A percentile compares a stretch with the other conserved stretches of the same genome.
Conservation (phyloP, 2,329 filamentous ascomycete genomes). For the Microdochium paspali region DNA sequence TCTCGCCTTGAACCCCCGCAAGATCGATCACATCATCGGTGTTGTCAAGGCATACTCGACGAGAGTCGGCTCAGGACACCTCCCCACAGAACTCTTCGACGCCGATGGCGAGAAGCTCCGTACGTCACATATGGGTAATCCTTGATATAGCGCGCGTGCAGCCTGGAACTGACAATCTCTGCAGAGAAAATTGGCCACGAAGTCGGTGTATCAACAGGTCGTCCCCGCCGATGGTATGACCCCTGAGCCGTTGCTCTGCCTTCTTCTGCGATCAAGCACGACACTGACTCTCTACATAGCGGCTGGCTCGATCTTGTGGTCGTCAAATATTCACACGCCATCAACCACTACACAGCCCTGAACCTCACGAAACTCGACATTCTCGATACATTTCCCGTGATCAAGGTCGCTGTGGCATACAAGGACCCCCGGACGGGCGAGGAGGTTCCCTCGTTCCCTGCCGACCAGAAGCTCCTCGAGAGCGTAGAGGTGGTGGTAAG, state of each 20-base stretch:
- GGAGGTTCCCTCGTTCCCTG: constrained; percentile 53
- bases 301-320: constrained; percentile 55
- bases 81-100: constrained; percentile 1
- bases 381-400: constrained; percentile 62
- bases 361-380: constrained; percentile 59
- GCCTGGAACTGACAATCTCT: background rate
- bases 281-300: background rate
- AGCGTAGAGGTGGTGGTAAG: constrained; percentile 43
- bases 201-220: constrained; percentile 1
- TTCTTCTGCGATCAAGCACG: constrained; percentile 9
- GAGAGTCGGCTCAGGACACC: background rate
- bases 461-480: constrained; percentile 48
- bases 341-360: constrained; percentile 58
- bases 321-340: constrained; percentile 50
- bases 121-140: background rate
- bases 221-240: constrained; percentile 7
- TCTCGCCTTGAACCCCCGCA: constrained; percentile 43
- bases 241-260: constrained; percentile 10
- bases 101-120: background rate
- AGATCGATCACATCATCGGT: constrained; percentile 46
- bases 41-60: constrained; percentile 53
- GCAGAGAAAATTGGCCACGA: constrained; percentile 2
- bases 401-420: constrained; percentile 66
- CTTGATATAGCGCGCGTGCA: background rate
- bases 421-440: constrained; percentile 32